Percentiles rank a stretch among this genome's conserved stretches.
Evolutionary conservation across 768 basidiomycete species (phyloP).

Genomic region (Rhizopogon vinicolor): DNA sequence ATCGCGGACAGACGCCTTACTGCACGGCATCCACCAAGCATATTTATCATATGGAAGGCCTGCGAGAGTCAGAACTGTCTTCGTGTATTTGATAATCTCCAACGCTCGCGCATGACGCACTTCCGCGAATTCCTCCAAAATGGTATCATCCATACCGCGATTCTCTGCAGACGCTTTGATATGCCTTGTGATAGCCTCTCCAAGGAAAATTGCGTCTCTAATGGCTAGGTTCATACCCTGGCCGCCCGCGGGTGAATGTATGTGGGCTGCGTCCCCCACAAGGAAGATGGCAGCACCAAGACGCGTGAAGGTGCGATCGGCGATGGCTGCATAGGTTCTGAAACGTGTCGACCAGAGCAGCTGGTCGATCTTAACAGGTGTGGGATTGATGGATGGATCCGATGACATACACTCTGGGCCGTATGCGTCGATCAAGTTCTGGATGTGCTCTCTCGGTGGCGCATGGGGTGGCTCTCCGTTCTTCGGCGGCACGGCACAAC

Average conservation of each 20-base stretch:
- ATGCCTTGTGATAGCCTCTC: conserved; percentile 34
- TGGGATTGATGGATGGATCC: neutral
- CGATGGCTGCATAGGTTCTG: conserved; percentile 36
- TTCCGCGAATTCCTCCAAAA: conserved; percentile 31
- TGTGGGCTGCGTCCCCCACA: conserved; percentile 42
- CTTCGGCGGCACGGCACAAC: conserved; percentile 27
- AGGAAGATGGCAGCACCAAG: conserved; percentile 14
- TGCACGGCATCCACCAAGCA: conserved; percentile 21
- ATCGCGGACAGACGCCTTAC: conserved; percentile 20
- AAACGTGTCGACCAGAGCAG: conserved; percentile 39
- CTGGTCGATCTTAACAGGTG: conserved; percentile 29
- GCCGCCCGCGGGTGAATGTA: conserved; percentile 50
- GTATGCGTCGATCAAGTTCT: neutral
- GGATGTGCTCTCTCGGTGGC: neutral
- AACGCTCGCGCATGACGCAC: conserved; percentile 35
- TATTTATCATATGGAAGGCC: conserved; percentile 18
- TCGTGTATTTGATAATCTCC: conserved; percentile 36
- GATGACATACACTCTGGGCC: neutral
- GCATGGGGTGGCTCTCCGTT: conserved; percentile 25
- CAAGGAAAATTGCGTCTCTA: conserved; percentile 49
- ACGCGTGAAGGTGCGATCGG: conserved; percentile 29
- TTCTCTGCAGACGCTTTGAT: conserved; percentile 14
- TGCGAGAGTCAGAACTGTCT: conserved; percentile 22
- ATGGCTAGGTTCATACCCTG: conserved; percentile 57
- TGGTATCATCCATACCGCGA: conserved; percentile 14